Evolutionary conservation across 2,329 filamentous ascomycete genomes (phyloP), one percentile per base, ranked within the genome.

Genomic region (Cytospora piceae): DNA sequence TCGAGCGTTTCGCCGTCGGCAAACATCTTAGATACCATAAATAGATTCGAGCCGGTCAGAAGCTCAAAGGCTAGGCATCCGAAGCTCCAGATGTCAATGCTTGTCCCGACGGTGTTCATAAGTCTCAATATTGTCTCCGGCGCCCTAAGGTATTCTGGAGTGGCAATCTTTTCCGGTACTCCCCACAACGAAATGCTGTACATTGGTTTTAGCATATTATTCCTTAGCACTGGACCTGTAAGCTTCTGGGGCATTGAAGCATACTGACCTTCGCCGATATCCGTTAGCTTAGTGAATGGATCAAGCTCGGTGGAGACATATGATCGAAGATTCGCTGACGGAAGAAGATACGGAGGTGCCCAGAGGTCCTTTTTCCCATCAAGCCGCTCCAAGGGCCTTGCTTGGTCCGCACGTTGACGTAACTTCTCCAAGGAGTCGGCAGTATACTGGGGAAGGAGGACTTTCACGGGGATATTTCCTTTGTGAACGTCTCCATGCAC

Each of bases 1-100:
- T 66, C 59, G 31, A 64, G 32, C 6, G 53, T 31, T 7, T 68
- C 67, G 14, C 66, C 58, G 6, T 24, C 49, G 5, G 5, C 39
- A 60, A 65, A 39, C 34, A 56, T n/a, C 42, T 42, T 0, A 65
- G 15, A 5, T 54, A 37, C 32, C 9, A 56, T 52, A 15, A 70
- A 69, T 2, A 71, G 65, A n/a, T 39, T 22, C 15, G n/a, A 49
- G 34, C 67, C 70, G 3, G 66, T 67, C 31, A 71, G 17, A 34
- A 70, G 52, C 63, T 68, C 69, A 46, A 68, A 72, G 29, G 65
- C 39, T 22, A 72, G 54, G 56, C 70, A 72, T 22, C 70, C 70
- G 24, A 71, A 70, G 6, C 64, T 68, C 70, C 70, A 71, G n/a
- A 68, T 69, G 39, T 72, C 70, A 20, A 71, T 58, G 9, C 61